Base-by-base conservation (phyloP, 1,139 yeast genomes). In the Yamadazyma taylorii region DNA sequence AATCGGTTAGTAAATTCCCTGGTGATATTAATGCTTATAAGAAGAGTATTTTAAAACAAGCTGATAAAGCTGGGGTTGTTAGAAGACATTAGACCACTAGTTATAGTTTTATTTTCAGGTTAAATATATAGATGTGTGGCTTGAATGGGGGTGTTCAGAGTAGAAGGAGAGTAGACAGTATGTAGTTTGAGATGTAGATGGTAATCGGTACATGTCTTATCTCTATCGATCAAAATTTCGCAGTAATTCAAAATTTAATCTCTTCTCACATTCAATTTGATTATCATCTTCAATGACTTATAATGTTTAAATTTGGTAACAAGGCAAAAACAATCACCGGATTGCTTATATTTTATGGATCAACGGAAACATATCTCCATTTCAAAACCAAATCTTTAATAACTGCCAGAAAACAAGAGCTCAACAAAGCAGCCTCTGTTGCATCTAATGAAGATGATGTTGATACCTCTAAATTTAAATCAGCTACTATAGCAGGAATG, bases 21-120 rank as follows among this genome's bases (percentile, higher is more conserved):
- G 98, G 98, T 52, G 69, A 76, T 41, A 92, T 92, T 50, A 78
- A 81, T 48, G 97, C 79, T 51, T 92, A 92, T 67, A 92, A 89
- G 76, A 85, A 85, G 64, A 87, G 87, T 52, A 90, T 90, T 50
- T 72, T 92, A 54, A 74, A 76, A 31, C 64, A 77, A 48, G 96
- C 97, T 4, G 85, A 81, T 55, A 76, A 75, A 26, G 76, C 88
- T 3, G 98, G 98, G 66, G 97, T 92, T 40, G 96, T 92, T 13
- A 80, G 83, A 54, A 78, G 75, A 54, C 97, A 90, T 60, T 89
- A 53, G 17, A n/a, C n/a, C n/a, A n/a, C n/a, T n/a, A n/a, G n/a
- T n/a, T n/a, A n/a, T n/a, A n/a, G n/a, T n/a, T n/a, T n/a, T n/a
- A n/a, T n/a, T n/a, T n/a, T n/a, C n/a, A n/a, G n/a, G 21, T 19